phyloP scores from a whole-genome alignment of 2,329 filamentous ascomycete species.

The Botrytis hyacinthi region DNA sequence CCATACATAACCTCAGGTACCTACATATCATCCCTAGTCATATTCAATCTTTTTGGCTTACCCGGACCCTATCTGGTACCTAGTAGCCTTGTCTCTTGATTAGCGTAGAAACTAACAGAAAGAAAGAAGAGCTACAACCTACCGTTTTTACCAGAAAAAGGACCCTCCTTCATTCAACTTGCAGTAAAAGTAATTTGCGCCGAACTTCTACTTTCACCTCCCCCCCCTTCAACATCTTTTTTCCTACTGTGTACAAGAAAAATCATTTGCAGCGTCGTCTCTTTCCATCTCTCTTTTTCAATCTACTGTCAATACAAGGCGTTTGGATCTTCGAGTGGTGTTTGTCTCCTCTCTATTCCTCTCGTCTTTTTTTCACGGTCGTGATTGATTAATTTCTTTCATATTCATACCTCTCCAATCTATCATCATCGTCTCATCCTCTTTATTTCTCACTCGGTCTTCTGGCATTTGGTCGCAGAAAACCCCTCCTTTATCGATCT shows the following conservation, averaged over 20 bases:
- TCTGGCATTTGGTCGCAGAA: slow-evolving; percentile 29
- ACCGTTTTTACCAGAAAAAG: slow-evolving; percentile 10
- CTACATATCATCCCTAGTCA: not conserved
- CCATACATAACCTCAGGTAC: not conserved
- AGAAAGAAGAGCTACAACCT: slow-evolving; percentile 1
- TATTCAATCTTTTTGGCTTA: not conserved
- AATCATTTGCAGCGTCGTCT: slow-evolving; percentile 11
- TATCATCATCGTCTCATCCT: slow-evolving; percentile 35
- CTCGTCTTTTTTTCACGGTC: slow-evolving; percentile 31
- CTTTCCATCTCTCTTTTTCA: slow-evolving; percentile 17
- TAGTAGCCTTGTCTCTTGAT: slow-evolving; percentile 5
- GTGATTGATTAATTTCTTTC: slow-evolving; percentile 30
- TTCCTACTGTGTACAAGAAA: slow-evolving; percentile 10
- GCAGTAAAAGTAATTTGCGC: slow-evolving; percentile 15
- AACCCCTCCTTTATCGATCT: slow-evolving; percentile 27
- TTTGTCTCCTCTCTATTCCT: slow-evolving; percentile 36
- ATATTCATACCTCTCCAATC: slow-evolving; percentile 28
- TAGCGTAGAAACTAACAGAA: slow-evolving; percentile 18
- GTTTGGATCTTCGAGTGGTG: slow-evolving; percentile 37
- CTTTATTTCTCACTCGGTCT: slow-evolving; percentile 29
- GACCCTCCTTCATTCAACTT: slow-evolving; percentile 2
- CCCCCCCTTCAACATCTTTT: slow-evolving; percentile 18
- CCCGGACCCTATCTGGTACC: not conserved
- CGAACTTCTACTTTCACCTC: slow-evolving; percentile 14
- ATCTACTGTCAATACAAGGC: slow-evolving; percentile 20